Evolutionary conservation across 2,329 filamentous ascomycete genomes (phyloP).

Genomic region (Ophiostoma ips): DNA sequence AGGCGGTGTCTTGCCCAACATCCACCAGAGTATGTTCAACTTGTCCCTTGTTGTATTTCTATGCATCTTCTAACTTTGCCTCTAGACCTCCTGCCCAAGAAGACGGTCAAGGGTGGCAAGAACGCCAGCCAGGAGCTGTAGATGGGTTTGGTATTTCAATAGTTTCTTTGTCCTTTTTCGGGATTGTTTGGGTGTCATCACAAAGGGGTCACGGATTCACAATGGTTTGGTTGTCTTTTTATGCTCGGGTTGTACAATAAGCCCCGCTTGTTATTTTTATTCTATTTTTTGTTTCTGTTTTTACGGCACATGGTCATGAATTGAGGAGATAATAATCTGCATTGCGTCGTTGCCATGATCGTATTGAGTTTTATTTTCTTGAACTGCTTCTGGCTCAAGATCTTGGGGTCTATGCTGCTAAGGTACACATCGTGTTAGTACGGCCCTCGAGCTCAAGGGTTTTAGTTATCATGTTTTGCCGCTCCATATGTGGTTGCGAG

Average conservation of each 20-base stretch:
- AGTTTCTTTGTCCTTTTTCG: slow-evolving; percentile 44
- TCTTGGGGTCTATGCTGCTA: too few species aligned
- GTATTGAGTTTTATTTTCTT: too few species aligned
- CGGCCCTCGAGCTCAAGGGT: too few species aligned
- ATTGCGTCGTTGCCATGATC: too few species aligned
- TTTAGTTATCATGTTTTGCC: too few species aligned
- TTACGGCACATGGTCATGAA: slow-evolving; percentile 50
- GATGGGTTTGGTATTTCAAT: slow-evolving; percentile 29
- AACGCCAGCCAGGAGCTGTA: slow-evolving; percentile 90
- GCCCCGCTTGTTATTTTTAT: slow-evolving; percentile 29
- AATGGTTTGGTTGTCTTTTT: slow-evolving; percentile 56
- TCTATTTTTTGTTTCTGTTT: slow-evolving; percentile 8
- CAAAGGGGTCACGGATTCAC: slow-evolving; percentile 60
- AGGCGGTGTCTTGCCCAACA: slow-evolving; percentile 94
- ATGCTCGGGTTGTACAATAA: slow-evolving; percentile 61
- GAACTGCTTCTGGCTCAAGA: too few species aligned
- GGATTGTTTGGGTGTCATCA: slow-evolving; percentile 62
- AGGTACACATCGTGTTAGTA: too few species aligned
- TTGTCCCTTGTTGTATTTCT: neutral
- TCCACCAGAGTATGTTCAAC: slow-evolving; percentile 79
- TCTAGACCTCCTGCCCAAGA: slow-evolving; percentile 94
- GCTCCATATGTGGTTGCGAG: too few species aligned
- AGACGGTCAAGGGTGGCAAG: slow-evolving; percentile 92
- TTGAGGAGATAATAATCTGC: slow-evolving; percentile 35
- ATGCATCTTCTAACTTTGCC: slow-evolving; percentile 13